Evolutionary conservation across 495 filamentous ascomycete species (phyloP).

Genomic region (Aspergillus carlsbadensis): DNA sequence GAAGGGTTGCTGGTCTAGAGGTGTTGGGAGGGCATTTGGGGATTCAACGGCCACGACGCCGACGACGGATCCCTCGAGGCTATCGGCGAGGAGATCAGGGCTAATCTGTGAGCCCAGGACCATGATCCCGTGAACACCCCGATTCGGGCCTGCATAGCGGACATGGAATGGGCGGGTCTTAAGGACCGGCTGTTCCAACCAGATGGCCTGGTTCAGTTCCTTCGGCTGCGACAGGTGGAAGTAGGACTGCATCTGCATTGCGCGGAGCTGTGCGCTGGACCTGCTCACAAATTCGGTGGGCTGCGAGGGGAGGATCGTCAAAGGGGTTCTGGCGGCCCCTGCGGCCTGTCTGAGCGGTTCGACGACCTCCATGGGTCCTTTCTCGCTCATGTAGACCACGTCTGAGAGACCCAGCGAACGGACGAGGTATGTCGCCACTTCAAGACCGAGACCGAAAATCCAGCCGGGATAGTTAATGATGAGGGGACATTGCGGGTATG

Average conservation of each 20-base stretch:
- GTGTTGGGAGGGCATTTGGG: slow-evolving; percentile 29
- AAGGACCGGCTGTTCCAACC: slow-evolving; percentile 49
- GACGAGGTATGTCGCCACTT: slow-evolving; percentile 66
- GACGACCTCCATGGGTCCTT: slow-evolving; percentile 64
- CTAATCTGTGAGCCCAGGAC: slow-evolving; percentile 49
- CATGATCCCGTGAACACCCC: slow-evolving; percentile 53
- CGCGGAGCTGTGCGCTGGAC: slow-evolving; percentile 66
- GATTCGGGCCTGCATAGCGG: slow-evolving; percentile 49
- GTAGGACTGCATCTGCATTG: slow-evolving; percentile 81
- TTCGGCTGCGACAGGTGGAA: slow-evolving; percentile 56
- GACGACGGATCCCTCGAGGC: slow-evolving; percentile 58
- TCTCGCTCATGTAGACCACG: slow-evolving; percentile 73
- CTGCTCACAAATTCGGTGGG: slow-evolving; percentile 60
- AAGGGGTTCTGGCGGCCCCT: slow-evolving; percentile 27
- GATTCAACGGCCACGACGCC: slow-evolving; percentile 55
- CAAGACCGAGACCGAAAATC: slow-evolving; percentile 74
- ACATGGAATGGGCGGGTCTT: slow-evolving; percentile 53
- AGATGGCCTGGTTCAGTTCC: slow-evolving; percentile 37
- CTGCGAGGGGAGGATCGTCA: slow-evolving; percentile 54
- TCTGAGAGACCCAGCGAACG: slow-evolving; percentile 48
- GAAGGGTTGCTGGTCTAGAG: not conserved
- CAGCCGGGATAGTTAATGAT: slow-evolving; percentile 83
- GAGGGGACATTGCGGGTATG: slow-evolving; percentile 54
- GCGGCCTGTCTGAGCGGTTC: slow-evolving; percentile 49
- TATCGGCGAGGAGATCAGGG: slow-evolving; percentile 47